Conservation (phyloP, 1,139 yeast species). For the Eremothecium sinecaudum region DNA sequence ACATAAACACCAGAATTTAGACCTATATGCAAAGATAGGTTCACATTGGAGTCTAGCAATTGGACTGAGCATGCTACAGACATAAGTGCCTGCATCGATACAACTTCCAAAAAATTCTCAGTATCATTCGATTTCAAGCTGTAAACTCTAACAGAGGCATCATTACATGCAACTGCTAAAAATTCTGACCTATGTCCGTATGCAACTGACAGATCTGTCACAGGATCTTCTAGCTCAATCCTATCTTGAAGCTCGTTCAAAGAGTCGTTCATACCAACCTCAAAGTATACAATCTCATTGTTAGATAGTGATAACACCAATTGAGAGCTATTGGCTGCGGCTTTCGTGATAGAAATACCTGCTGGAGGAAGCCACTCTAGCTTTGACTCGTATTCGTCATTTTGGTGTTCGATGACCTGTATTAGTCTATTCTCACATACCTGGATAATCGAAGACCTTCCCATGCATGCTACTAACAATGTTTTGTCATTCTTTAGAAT, state of each 20-base stretch:
- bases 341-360: slow-evolving; percentile 53
- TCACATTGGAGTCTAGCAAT: slow-evolving; percentile 17
- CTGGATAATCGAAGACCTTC: slow-evolving; percentile 56
- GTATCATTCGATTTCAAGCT: slow-evolving; percentile 44
- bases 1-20: slow-evolving; percentile 75
- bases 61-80: slow-evolving; percentile 46
- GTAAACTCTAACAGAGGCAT: slow-evolving; percentile 59
- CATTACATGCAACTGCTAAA: slow-evolving; percentile 63
- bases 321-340: slow-evolving; percentile 60
- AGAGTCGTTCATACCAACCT: slow-evolving; percentile 47
- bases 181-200: slow-evolving; percentile 45
- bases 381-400: slow-evolving; percentile 13
- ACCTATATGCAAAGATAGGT: slow-evolving; percentile 57
- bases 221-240: slow-evolving; percentile 44
- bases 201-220: slow-evolving; percentile 49
- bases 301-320: slow-evolving; percentile 63
- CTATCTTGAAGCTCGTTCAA: slow-evolving; percentile 63
- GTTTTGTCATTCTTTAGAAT: slow-evolving; percentile 52
- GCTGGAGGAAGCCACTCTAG: slow-evolving; percentile 82
- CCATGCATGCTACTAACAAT: slow-evolving; percentile 61
- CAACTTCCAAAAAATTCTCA: slow-evolving; percentile 50
- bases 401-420: slow-evolving; percentile 40
- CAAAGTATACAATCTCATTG: slow-evolving; percentile 74
- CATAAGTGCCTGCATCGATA: slow-evolving; percentile 61
- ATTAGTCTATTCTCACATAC: slow-evolving; percentile 65